Conservation (phyloP, 768 basidiomycete species). For the Tulasnella sp. region DNA sequence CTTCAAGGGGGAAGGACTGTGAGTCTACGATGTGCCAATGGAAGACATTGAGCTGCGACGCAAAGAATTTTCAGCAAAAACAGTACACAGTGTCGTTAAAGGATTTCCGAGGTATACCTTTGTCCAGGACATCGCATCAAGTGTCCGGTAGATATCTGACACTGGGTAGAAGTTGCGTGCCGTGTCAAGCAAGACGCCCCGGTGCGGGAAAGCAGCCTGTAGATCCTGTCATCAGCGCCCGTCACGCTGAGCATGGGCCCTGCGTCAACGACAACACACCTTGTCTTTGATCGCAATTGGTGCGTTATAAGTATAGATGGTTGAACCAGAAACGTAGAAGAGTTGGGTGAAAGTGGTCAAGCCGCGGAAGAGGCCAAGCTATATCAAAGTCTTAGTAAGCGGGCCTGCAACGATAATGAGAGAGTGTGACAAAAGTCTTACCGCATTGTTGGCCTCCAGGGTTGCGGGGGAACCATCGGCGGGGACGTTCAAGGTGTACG, state of each 20-base stretch:
- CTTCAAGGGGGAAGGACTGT: slow-evolving; percentile 60
- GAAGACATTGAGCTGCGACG: slow-evolving; percentile 51
- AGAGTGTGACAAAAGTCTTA: slow-evolving; percentile 25
- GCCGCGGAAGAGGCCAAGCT: slow-evolving; percentile 50
- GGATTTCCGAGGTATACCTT: slow-evolving; percentile 34
- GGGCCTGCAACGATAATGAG: neutral
- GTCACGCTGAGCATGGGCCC: slow-evolving; percentile 42
- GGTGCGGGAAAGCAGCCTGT: slow-evolving; percentile 42
- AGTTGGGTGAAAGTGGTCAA: slow-evolving; percentile 68
- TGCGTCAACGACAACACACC: slow-evolving; percentile 21
- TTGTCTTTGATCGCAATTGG: slow-evolving; percentile 51
- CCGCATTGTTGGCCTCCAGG: slow-evolving; percentile 44
- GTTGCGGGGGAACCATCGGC: slow-evolving; percentile 42
- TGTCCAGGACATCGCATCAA: slow-evolving; percentile 68
- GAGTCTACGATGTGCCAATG: slow-evolving; percentile 83
- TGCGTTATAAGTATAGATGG: slow-evolving; percentile 41
- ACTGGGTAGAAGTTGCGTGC: slow-evolving; percentile 64
- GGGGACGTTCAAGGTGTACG: slow-evolving; percentile 48
- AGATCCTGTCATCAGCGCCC: neutral
- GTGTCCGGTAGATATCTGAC: slow-evolving; percentile 50
- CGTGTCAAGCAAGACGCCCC: slow-evolving; percentile 75
- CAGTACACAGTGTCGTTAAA: neutral
- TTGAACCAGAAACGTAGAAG: slow-evolving; percentile 39
- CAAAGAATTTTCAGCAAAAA: slow-evolving; percentile 1
- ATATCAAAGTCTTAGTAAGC: neutral